Evolutionary conservation across 139 green algal genomes (phyloP), one percentile per base, ranked within the genome.

Genomic region (Gonium pectorale): DNA sequence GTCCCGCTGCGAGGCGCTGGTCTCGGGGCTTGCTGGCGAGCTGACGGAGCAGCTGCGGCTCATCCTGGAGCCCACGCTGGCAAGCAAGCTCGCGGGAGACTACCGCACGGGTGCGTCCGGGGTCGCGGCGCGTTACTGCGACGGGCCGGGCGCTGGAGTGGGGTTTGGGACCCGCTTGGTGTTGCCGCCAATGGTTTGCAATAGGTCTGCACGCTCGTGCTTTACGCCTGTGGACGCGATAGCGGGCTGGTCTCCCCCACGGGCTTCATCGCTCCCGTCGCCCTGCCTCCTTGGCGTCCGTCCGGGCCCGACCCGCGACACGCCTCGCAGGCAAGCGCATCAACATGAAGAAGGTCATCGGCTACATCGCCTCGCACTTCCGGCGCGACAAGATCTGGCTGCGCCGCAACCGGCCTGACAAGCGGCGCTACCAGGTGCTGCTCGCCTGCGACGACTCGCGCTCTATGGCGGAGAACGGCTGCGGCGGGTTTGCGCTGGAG

Each of bases 311-410:
- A 5, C 54, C 29, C 8, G 15, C 29, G 27, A 19, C 8, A 19
- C 59, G 37, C 5, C 59, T 11, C 38, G 40, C 73, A 81, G 92
- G 97, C 67, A 99, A 99, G 93, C 94, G 97, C 77, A 96, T 99
- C 87, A 98, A 96, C 93, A 99, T 99, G 97, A 97, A 97, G 83
- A 96, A 97, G 80, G 93, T 99, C 35, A 98, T 99, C n/a, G 91
- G 93, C 33, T 99, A 99, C 93, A 98, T 99, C 69, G 97, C 97
- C 21, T 93, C 68, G 37, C 93, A 99, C 79, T 99, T 98, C 87
- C 90, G 96, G n/a, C 96, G 97, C 79, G 97, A 99, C 92, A 99
- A 99, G 93, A 99, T 99, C 88, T 99, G 97, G 97, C 91, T 99
- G 91, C 90, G 97, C 0, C 91, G 97, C 77, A 98, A 93, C 37